These are phyloP conservation scores for Fomitiporia mediterranea DNA, from an alignment of 1,284 basidiomycete species.

Conservation along the genomic window DNA sequence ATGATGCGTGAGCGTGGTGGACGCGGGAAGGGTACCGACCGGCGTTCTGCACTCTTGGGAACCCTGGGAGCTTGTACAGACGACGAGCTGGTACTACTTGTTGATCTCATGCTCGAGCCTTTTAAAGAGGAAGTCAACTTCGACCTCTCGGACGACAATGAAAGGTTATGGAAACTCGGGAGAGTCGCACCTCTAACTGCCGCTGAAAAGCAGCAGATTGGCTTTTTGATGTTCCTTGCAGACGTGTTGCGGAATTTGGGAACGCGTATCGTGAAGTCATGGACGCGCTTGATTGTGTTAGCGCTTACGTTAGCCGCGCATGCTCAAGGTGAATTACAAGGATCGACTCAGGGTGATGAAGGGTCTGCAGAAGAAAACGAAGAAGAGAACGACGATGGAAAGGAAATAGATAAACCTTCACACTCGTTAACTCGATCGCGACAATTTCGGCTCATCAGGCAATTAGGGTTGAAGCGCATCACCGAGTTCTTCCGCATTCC, in stretches of 20 bases:
- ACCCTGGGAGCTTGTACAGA: conserved; percentile 68
- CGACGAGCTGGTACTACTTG: conserved; percentile 72
- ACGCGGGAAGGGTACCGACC: conserved; percentile 65
- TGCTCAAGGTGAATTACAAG: conserved; percentile 47
- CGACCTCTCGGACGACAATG: conserved; percentile 2
- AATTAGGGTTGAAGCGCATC: conserved; percentile 81
- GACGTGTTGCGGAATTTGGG: conserved; percentile 82
- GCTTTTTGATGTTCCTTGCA: conserved; percentile 80
- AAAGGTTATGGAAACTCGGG: neutral
- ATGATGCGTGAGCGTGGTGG: conserved; percentile 83
- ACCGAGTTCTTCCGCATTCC: conserved; percentile 83
- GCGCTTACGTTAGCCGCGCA: conserved; percentile 61
- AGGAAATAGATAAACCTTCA: conserved; percentile 26
- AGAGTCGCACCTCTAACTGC: neutral
- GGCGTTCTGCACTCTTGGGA: conserved; percentile 74
- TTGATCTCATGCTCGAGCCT: conserved; percentile 89
- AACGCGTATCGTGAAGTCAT: conserved; percentile 60
- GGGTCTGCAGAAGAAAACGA: conserved; percentile 30
- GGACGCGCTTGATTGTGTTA: conserved; percentile 69
- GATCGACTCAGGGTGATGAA: conserved; percentile 32
- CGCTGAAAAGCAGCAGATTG: conserved; percentile 68
- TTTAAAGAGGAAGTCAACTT: conserved; percentile 39
- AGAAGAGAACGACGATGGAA: conserved; percentile 32
- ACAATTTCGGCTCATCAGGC: conserved; percentile 62
- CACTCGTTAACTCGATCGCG: conserved; percentile 22